Conservation (phyloP, 1,284 basidiomycete species). For the Ganoderma meredithae region DNA sequence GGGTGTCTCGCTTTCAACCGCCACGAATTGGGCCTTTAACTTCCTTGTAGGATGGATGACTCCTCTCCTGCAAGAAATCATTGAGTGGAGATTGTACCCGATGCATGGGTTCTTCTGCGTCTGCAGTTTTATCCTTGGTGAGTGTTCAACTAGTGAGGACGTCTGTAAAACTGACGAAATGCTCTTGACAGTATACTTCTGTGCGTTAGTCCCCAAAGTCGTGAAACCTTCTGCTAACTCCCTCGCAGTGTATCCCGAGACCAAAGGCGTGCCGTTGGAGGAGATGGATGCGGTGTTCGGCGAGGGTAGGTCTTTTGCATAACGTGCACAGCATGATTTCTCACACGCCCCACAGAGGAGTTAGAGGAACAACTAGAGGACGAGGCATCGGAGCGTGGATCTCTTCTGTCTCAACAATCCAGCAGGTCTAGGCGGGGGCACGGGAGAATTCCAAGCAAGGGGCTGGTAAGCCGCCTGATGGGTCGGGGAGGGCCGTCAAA, state of each 20-base stretch:
- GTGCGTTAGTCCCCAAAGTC: slow-evolving; percentile 48
- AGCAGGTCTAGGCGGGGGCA: slow-evolving; percentile 45
- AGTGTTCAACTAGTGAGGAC: slow-evolving; percentile 30
- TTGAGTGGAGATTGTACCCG: slow-evolving; percentile 93
- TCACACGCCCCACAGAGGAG: slow-evolving; percentile 48
- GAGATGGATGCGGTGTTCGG: slow-evolving; percentile 88
- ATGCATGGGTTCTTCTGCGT: slow-evolving; percentile 97
- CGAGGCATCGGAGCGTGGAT: slow-evolving; percentile 70
- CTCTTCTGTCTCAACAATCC: slow-evolving; percentile 55
- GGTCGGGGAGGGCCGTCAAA: slow-evolving; percentile 51
- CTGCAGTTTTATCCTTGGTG: slow-evolving; percentile 84
- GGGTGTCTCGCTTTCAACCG: slow-evolving; percentile 93
- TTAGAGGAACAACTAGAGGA: slow-evolving; percentile 74
- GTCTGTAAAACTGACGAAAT: slow-evolving; percentile 30
- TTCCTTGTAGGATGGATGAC: slow-evolving; percentile 91
- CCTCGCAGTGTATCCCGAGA: slow-evolving; percentile 79
- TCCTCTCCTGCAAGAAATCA: slow-evolving; percentile 88
- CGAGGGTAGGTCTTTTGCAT: slow-evolving; percentile 59
- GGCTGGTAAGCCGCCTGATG: slow-evolving; percentile 61
- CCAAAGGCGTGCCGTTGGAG: slow-evolving; percentile 80
- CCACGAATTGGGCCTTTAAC: slow-evolving; percentile 88
- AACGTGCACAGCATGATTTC: slow-evolving; percentile 1
- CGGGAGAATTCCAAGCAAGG: slow-evolving; percentile 35
- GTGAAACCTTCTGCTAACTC: slow-evolving; percentile 22
- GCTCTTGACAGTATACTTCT: slow-evolving; percentile 68